Conservation (phyloP, 2,329 filamentous ascomycete genomes). For the Epichloe festucae region DNA sequence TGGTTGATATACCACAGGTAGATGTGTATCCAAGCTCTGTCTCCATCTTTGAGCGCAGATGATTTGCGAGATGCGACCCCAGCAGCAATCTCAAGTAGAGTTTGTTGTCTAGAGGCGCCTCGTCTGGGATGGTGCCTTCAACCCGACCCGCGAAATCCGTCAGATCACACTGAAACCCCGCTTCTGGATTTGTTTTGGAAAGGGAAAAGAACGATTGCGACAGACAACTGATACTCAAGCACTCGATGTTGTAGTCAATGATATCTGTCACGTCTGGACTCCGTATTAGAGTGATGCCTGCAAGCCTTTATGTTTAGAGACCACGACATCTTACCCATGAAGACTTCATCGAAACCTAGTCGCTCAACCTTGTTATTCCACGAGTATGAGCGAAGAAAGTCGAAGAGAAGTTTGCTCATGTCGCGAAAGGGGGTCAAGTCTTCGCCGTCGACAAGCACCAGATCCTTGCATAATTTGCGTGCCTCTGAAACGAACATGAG, state of each 20-base stretch:
- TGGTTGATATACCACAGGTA: constrained; percentile 77
- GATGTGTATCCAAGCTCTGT: constrained; percentile 71
- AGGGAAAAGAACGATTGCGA: constrained; percentile 67
- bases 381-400: constrained; percentile 56
- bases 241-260: constrained; percentile 63
- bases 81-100: constrained; percentile 53
- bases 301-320: neutral
- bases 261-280: constrained; percentile 70
- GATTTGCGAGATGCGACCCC: constrained; percentile 66
- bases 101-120: constrained; percentile 19
- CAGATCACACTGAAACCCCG: constrained; percentile 72
- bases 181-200: constrained; percentile 56
- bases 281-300: neutral
- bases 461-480: constrained; percentile 64
- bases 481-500: constrained; percentile 78
- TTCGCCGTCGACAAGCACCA: constrained; percentile 77
- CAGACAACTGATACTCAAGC: constrained; percentile 56
- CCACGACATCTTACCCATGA: constrained; percentile 24
- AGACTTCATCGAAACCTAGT: constrained; percentile 81
- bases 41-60: constrained; percentile 62
- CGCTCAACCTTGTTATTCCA: constrained; percentile 72
- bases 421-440: constrained; percentile 76
- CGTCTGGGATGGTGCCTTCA: constrained; percentile 15
- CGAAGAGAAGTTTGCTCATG: constrained; percentile 69
- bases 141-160: constrained; percentile 51